Percentiles rank a stretch among this genome's conserved stretches.
Conservation (phyloP, 2,329 filamentous ascomycete species). For the Plectosphaerella plurivora region DNA sequence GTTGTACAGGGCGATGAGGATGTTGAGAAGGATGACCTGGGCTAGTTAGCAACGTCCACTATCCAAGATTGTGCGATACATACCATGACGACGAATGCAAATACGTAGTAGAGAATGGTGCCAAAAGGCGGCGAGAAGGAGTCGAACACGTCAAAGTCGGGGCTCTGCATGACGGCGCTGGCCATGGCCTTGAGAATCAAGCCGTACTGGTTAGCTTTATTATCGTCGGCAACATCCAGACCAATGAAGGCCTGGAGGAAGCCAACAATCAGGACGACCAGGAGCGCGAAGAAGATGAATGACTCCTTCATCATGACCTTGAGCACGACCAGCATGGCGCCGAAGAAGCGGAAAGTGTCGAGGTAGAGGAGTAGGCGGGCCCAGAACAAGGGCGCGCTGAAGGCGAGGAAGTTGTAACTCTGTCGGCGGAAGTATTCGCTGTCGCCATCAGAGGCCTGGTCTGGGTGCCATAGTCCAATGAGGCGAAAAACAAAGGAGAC, state of each 20-base stretch:
- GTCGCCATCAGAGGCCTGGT: constrained; percentile 31
- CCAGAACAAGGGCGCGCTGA: constrained; percentile 96
- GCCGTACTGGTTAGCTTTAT: constrained; percentile 60
- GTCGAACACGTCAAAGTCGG: constrained; percentile 86
- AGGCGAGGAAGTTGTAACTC: constrained; percentile 92
- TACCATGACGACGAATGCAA: constrained; percentile 96
- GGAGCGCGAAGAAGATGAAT: constrained; percentile 90
- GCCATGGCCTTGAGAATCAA: constrained; percentile 81
- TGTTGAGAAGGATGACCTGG: constrained; percentile 75
- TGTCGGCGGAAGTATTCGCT: constrained; percentile 66
- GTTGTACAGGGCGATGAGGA: constrained; percentile 96
- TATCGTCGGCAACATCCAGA: constrained; percentile 76
- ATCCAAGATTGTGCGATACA: constrained; percentile 10
- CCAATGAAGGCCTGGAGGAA: constrained; percentile 95
- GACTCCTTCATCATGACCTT: constrained; percentile 95
- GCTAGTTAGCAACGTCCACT: neutral
- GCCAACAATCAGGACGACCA: constrained; percentile 76
- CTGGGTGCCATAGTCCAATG: constrained; percentile 63
- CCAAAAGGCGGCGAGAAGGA: constrained; percentile 90
- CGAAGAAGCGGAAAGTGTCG: constrained; percentile 92
- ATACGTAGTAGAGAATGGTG: constrained; percentile 93
- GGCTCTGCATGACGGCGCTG: constrained; percentile 86
- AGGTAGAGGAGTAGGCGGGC: constrained; percentile 86
- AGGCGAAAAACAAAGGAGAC: constrained; percentile 77
- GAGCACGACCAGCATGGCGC: constrained; percentile 94